A percentile compares a stretch with the other conserved stretches of the same genome.
Conservation (phyloP, 306 rosid species). For the Hippophae tibetana region DNA sequence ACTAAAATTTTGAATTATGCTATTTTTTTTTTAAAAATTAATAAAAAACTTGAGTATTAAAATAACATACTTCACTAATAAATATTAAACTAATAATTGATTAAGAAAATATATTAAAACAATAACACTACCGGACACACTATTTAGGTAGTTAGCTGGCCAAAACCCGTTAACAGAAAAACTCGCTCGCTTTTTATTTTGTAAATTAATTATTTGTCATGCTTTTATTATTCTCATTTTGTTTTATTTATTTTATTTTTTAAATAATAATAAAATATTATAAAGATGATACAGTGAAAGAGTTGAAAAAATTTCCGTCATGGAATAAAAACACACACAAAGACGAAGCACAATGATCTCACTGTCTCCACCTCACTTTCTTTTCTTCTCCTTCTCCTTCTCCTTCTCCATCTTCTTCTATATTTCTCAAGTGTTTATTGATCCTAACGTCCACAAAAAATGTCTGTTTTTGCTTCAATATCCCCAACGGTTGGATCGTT, state of each 20-base stretch:
- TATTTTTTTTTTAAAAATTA: no score
- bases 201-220: no score
- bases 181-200: not conserved
- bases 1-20: no score
- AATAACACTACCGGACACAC: not conserved
- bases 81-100: not conserved
- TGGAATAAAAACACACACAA: no score
- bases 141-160: constrained; percentile 4
- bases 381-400: not conserved
- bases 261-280: not conserved
- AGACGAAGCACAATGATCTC: no score
- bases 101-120: not conserved
- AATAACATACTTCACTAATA: no score
- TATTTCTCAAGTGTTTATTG: not conserved
- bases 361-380: not conserved
- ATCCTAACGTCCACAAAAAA: constrained; percentile 11
- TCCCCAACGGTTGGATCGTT: constrained; percentile 34
- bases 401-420: not conserved
- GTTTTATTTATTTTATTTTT: not conserved
- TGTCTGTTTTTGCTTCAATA: constrained; percentile 35
- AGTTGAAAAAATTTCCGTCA: not conserved
- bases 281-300: not conserved
- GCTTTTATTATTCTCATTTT: not conserved
- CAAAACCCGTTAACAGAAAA: not conserved
- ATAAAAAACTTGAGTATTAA: no score